phyloP scores from a whole-genome alignment of 2,329 filamentous ascomycete species.

The Penicillium sp. region DNA sequence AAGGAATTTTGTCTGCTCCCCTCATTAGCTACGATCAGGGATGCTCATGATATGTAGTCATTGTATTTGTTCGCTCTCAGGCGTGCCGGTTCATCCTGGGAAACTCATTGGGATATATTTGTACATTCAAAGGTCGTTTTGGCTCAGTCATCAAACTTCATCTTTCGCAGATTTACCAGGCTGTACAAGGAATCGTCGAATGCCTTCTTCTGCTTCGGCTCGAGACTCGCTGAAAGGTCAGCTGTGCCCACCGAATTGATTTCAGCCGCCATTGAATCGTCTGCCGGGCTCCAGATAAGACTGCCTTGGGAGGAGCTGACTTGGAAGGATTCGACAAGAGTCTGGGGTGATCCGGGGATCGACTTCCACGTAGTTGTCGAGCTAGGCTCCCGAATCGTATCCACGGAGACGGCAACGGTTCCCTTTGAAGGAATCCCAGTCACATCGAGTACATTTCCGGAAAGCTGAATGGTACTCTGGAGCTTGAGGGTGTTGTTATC shows the following conservation, averaged over 20 bases:
- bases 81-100: neutral
- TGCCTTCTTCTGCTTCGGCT: constrained; percentile 31
- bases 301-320: constrained; percentile 17
- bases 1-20: too few species aligned
- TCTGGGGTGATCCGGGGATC: constrained; percentile 15
- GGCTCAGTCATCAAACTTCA: constrained; percentile 21
- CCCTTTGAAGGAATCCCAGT: constrained; percentile 27
- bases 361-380: constrained; percentile 45
- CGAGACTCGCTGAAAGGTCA: constrained; percentile 20
- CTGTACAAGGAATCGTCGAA: constrained; percentile 37
- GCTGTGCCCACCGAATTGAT: constrained; percentile 34
- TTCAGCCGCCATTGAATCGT: constrained; percentile 17
- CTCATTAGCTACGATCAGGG: too few species aligned
- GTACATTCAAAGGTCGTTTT: neutral
- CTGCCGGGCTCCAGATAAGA: constrained; percentile 26
- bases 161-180: constrained; percentile 42
- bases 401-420: constrained; percentile 49
- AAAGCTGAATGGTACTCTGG: constrained; percentile 51
- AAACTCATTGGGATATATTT: neutral
- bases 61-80: neutral
- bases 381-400: constrained; percentile 49
- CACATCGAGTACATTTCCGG: constrained; percentile 64
- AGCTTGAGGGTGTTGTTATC: constrained; percentile 49
- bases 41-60: too few species aligned
- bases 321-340: constrained; percentile 31